phyloP scores from a whole-genome alignment of 192 early-diverging fungal genomes.

The Coemansia sp. region DNA sequence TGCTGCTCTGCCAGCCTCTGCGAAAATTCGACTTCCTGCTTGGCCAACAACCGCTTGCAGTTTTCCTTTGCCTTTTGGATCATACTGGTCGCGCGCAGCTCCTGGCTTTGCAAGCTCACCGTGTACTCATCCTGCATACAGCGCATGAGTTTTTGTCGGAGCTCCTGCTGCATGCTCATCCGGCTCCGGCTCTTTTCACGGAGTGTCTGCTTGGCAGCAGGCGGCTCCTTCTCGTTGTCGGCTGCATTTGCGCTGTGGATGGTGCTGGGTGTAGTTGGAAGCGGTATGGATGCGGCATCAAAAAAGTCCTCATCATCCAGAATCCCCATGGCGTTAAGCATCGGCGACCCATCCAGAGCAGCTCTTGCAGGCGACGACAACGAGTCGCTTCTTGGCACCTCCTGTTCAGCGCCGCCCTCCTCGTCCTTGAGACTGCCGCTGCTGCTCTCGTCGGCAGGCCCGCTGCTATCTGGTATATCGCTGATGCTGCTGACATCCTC shows the following conservation, averaged over 20 bases:
- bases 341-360: too few relatives aligned
- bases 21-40: conserved; percentile 9
- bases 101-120: conserved; percentile 7
- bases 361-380: not conserved
- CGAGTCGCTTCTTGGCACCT: too few relatives aligned
- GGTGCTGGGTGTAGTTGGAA: conserved; percentile 29
- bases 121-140: conserved; percentile 18
- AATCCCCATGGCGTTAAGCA: too few relatives aligned
- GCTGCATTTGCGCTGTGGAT: not conserved
- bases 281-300: conserved; percentile 15
- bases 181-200: not conserved
- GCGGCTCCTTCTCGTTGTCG: not conserved
- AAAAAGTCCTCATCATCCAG: conserved; percentile 13
- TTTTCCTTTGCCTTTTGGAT: conserved; percentile 7
- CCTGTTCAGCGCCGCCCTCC: not conserved
- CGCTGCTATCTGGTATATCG: too few relatives aligned
- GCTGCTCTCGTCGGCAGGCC: conserved; percentile 14
- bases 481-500: too few relatives aligned
- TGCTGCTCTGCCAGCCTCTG: conserved; percentile 6
- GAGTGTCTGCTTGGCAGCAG: too few relatives aligned
- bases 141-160: conserved; percentile 13
- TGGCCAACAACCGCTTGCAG: conserved; percentile 5
- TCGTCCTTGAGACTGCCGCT: not conserved
- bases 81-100: conserved; percentile 3
- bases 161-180: conserved; percentile 12